phyloP scores from a whole-genome alignment of 176 grass and related monocot genomes.

The Coix lacrymajobi region DNA sequence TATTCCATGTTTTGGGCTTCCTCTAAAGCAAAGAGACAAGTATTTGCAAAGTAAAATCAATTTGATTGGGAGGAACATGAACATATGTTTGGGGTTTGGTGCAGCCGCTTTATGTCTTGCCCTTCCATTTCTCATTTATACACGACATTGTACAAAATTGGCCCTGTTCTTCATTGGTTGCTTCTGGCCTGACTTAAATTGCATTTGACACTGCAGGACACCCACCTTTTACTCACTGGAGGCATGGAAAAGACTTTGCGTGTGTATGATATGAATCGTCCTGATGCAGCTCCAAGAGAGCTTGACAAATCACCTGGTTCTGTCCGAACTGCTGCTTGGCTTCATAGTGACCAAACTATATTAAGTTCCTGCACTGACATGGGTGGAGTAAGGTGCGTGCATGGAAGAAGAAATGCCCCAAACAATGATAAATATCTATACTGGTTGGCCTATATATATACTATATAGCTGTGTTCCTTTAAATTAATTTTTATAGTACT shows the following conservation, averaged over 20 bases:
- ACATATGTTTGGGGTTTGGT: background rate
- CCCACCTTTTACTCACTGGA: constrained; percentile 85
- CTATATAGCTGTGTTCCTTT: background rate
- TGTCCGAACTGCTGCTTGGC: constrained; percentile 85
- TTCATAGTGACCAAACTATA: constrained; percentile 90
- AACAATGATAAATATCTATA: background rate
- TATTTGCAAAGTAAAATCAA: background rate
- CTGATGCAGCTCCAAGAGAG: constrained; percentile 88
- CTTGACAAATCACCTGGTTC: constrained; percentile 91
- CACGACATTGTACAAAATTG: background rate
- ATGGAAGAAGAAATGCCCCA: background rate
- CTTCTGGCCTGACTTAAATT: constrained; percentile 5
- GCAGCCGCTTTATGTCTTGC: background rate
- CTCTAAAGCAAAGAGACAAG: background rate
- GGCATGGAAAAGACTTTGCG: constrained; percentile 90
- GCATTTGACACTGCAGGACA: constrained; percentile 48
- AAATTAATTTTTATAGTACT: constrained; percentile 9
- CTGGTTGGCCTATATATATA: background rate
- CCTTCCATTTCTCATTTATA: background rate
- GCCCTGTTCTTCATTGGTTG: background rate
- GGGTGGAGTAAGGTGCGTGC: constrained; percentile 81
- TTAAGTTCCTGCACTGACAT: constrained; percentile 96
- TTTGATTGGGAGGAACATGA: background rate
- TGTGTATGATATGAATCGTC: constrained; percentile 90
- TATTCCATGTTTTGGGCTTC: background rate